Conservation (phyloP, 352 stramenopile genomes). For the Phytopythium oedochilum region DNA sequence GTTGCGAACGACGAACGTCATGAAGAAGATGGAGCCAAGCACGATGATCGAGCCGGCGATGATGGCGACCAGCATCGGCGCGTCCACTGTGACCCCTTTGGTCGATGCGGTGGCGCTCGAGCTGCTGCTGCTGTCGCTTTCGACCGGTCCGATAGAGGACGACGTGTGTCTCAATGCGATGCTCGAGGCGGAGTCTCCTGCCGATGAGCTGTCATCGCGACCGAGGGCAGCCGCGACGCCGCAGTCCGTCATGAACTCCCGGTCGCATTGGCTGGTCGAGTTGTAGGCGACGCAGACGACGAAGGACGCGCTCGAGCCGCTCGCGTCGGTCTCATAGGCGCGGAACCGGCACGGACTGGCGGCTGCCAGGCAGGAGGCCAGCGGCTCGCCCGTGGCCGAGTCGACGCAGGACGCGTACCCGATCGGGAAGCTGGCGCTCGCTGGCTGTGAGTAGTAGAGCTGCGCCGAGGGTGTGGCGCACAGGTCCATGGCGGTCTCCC, state of each 20-base stretch:
- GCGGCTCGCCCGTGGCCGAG: not conserved
- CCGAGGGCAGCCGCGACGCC: not conserved
- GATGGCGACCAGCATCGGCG: constrained; percentile 7
- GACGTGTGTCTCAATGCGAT: not conserved
- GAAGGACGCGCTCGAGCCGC: constrained; percentile 1
- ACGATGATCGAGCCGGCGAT: constrained; percentile 12
- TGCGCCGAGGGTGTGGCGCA: not conserved
- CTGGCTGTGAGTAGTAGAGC: constrained; percentile 1
- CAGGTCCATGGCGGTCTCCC: not conserved
- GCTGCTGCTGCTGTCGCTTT: too few relatives aligned
- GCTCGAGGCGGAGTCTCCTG: not conserved
- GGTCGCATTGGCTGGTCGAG: constrained; percentile 4
- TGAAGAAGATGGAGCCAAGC: constrained; percentile 11
- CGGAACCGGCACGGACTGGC: not conserved
- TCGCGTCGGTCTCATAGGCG: not conserved
- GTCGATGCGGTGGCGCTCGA: not conserved
- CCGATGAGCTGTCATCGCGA: not conserved
- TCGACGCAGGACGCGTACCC: not conserved
- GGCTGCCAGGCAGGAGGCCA: not conserved
- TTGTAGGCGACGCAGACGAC: constrained; percentile 8
- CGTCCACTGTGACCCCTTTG: not conserved
- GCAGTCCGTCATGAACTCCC: constrained; percentile 3
- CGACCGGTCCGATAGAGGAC: not conserved
- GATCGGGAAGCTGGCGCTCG: not conserved
- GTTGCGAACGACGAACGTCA: constrained; percentile 15